Base-by-base conservation (phyloP, 345 rosid genomes). In the Rhodomyrtus tomentosa region DNA sequence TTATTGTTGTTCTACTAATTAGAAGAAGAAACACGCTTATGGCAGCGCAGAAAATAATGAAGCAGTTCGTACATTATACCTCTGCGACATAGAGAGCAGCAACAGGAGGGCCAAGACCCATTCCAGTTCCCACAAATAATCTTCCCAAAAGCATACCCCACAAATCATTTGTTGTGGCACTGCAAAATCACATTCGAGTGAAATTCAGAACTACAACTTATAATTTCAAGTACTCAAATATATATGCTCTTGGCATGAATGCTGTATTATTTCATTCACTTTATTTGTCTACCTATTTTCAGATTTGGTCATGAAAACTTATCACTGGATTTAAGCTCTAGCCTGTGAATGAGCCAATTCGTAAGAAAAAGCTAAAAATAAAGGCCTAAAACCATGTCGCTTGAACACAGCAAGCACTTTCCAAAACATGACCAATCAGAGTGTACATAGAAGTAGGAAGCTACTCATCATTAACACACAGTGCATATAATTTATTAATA, bases 61-160 rank as follows among this genome's bases (percentile, higher is more conserved):
- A 84, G 85, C 52, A 55, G 83, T 80, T 80, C 76, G 83, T 52
- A 74, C 84, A 81, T 84, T 45, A 84, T 92, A 96, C 99, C 98
- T 96, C 98, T 87, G 99, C 89, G 80, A 96, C 98, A 88, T 95
- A 96, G 72, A 96, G 98, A 89, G 98, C 93, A 72, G 98, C 94
- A 89, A 94, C 95, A 82, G 98, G 90, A 58, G 98, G 98, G 21
- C 99, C 97, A 89, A 93, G 89, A 84, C 99, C 99, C 95, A 96
- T 94, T 81, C 98, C 98, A 82, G 90, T 96, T 87, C 99, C 99
- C 58, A 96, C 98, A 87, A 95, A 87, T 62, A 95, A 89, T 90
- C 99, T 91, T 82, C 98, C 99, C 22, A 94, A 87, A 84, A 96
- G 98, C 99, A 96, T 96, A 86, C 95, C 96, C 96, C 95, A 91